These are phyloP conservation scores for Venturia effusa DNA, from an alignment of 2,329 filamentous ascomycete genomes.

Conservation along the genomic window DNA sequence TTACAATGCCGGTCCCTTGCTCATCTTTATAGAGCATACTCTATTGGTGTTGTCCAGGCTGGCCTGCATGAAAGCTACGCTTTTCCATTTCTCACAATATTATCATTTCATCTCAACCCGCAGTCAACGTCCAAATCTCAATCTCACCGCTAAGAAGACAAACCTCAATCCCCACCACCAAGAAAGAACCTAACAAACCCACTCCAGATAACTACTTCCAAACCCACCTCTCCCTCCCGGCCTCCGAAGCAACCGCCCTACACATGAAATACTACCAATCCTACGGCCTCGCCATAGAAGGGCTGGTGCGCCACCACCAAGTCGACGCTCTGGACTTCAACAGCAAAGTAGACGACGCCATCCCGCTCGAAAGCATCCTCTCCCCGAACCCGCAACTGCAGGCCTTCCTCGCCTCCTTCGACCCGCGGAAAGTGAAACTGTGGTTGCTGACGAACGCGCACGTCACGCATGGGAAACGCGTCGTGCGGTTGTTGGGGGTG, in stretches of 20 bases:
- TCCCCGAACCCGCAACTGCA: slow-evolving; percentile 66
- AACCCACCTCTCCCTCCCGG: slow-evolving; percentile 60
- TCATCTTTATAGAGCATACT: no score
- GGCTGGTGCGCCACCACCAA: slow-evolving; percentile 84
- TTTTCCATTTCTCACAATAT: no score
- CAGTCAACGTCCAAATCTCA: background rate
- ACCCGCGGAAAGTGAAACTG: slow-evolving; percentile 69
- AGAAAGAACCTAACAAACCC: background rate
- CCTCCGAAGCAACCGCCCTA: slow-evolving; percentile 71
- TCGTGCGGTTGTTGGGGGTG: slow-evolving; percentile 68
- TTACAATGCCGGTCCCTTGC: no score
- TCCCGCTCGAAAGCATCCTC: slow-evolving; percentile 78
- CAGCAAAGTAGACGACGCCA: slow-evolving; percentile 81
- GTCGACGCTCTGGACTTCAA: slow-evolving; percentile 96
- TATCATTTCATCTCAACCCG: background rate
- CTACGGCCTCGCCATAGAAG: slow-evolving; percentile 96
- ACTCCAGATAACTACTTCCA: slow-evolving; percentile 47
- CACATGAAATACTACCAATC: slow-evolving; percentile 90
- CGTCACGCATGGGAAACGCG: slow-evolving; percentile 71
- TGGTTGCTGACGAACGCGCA: slow-evolving; percentile 99
- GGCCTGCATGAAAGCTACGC: no score
- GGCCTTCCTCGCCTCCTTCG: slow-evolving; percentile 68
- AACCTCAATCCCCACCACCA: background rate
- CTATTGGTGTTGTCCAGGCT: no score
- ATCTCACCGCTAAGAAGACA: no score